Conservation (phyloP, 768 basidiomycete genomes). For the Rhizopogon roseolus region DNA sequence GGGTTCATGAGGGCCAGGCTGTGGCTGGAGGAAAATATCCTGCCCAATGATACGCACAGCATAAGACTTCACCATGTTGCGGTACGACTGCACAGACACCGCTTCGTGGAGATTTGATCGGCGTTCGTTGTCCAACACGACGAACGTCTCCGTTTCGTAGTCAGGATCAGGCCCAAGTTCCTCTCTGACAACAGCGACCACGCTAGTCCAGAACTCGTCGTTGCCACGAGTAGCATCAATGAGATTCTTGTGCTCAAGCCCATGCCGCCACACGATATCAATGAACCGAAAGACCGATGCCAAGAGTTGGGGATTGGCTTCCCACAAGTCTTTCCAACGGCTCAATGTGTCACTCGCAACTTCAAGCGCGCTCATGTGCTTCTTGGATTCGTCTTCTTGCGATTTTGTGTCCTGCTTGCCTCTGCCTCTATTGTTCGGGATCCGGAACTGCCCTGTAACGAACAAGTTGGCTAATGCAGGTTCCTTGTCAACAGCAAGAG, state of each 20-base stretch:
- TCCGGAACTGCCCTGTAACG: constrained; percentile 66
- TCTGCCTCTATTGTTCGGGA: constrained; percentile 35
- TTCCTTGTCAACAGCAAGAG: constrained; percentile 78
- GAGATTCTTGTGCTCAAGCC: constrained; percentile 60
- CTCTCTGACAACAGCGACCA: constrained; percentile 57
- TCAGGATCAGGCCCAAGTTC: constrained; percentile 76
- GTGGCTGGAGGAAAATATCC: constrained; percentile 63
- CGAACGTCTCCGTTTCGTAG: constrained; percentile 49
- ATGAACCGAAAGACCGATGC: constrained; percentile 73
- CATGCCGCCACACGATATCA: constrained; percentile 76
- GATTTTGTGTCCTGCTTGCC: constrained; percentile 30
- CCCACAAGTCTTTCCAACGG: constrained; percentile 74
- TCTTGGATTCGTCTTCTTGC: constrained; percentile 21
- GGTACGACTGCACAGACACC: constrained; percentile 61
- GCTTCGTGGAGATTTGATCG: constrained; percentile 58
- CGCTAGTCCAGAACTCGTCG: constrained; percentile 62
- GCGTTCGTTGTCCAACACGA: constrained; percentile 28
- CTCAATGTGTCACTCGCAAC: constrained; percentile 63
- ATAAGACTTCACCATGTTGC: constrained; percentile 65
- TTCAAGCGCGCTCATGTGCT: constrained; percentile 54
- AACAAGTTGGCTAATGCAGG: constrained; percentile 81
- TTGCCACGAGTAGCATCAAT: constrained; percentile 55
- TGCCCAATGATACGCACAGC: constrained; percentile 70
- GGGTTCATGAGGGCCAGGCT: constrained; percentile 30
- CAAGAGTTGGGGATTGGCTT: constrained; percentile 70